Evolutionary conservation across 169 alveolate species (phyloP).

Genomic region (Amoebophrya sp.): DNA sequence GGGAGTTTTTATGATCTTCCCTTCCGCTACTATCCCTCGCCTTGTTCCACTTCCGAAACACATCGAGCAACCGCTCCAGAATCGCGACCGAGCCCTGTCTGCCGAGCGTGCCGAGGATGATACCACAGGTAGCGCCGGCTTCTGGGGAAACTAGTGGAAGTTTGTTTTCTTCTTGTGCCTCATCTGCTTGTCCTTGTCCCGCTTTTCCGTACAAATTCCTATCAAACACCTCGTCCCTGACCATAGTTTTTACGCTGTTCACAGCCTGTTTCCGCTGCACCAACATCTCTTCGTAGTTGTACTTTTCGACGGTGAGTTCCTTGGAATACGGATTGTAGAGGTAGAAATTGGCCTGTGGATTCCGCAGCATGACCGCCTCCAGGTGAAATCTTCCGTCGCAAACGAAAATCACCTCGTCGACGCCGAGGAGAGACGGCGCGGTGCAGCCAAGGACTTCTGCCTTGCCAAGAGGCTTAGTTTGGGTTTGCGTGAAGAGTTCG

Average conservation of each 20-base stretch:
- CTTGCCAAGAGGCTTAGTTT: constrained; percentile 88
- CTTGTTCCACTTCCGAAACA: not conserved
- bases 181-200: too few species aligned
- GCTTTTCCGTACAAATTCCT: not conserved
- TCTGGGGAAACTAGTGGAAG: too few species aligned
- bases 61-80: constrained; percentile 57
- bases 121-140: constrained; percentile 55
- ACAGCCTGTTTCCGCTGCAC: not conserved
- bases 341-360: constrained; percentile 80
- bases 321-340: constrained; percentile 47
- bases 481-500: constrained; percentile 58
- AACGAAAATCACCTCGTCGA: constrained; percentile 71
- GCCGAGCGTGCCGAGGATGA: constrained; percentile 84
- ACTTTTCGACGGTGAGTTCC: not conserved
- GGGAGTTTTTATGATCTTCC: too few species aligned
- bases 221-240: too few species aligned
- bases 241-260: not conserved
- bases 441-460: constrained; percentile 94
- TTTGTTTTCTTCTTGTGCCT: too few species aligned
- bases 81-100: constrained; percentile 76
- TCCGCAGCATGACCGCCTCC: constrained; percentile 95
- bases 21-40: not conserved
- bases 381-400: constrained; percentile 99
- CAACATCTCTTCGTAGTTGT: not conserved
- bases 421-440: constrained; percentile 37